Percentiles rank a stretch among this genome's conserved stretches.
Evolutionary conservation across 2,329 filamentous ascomycete species (phyloP).

Genomic region (Seiridium unicorne): DNA sequence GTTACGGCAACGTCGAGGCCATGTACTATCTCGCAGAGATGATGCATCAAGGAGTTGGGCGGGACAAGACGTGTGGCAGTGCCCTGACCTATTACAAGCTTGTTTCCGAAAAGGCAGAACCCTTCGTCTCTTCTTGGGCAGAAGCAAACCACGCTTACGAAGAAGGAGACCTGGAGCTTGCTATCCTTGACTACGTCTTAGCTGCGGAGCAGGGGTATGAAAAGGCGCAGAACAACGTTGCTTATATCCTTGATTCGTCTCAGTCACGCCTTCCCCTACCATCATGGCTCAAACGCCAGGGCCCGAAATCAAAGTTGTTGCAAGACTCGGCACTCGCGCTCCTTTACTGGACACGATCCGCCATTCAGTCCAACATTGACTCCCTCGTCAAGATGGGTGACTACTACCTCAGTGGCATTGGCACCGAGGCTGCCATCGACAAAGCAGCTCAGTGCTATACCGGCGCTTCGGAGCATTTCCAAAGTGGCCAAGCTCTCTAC

Average conservation of each 20-base stretch:
- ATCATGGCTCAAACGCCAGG: slow-evolving; percentile 46
- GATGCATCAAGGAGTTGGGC: slow-evolving; percentile 74
- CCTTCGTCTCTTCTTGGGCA: slow-evolving; percentile 71
- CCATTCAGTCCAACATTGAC: slow-evolving; percentile 90
- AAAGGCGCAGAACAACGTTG: slow-evolving; percentile 84
- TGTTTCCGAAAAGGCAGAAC: slow-evolving; percentile 72
- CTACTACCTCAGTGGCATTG: slow-evolving; percentile 86
- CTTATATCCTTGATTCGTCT: slow-evolving; percentile 77
- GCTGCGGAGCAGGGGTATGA: slow-evolving; percentile 93
- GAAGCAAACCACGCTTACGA: slow-evolving; percentile 85
- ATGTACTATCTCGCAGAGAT: slow-evolving; percentile 92
- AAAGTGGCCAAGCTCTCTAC: slow-evolving; percentile 93
- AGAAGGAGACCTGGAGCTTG: slow-evolving; percentile 73
- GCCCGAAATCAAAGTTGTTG: slow-evolving; percentile 37
- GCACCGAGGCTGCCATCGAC: slow-evolving; percentile 67
- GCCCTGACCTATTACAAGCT: slow-evolving; percentile 82
- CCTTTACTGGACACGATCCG: slow-evolving; percentile 93
- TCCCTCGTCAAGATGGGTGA: slow-evolving; percentile 97
- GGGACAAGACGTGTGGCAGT: slow-evolving; percentile 74
- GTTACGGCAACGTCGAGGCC: slow-evolving; percentile 82
- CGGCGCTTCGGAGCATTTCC: slow-evolving; percentile 84
- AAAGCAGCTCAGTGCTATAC: slow-evolving; percentile 94
- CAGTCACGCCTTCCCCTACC: slow-evolving; percentile 60
- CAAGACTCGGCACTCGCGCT: slow-evolving; percentile 65
- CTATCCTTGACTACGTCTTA: slow-evolving; percentile 79